A percentile compares a stretch with the other conserved stretches of the same genome.
These are phyloP conservation scores for Andalucia godoyi DNA, from an alignment of 78 protist genomes.

Conservation along the genomic window DNA sequence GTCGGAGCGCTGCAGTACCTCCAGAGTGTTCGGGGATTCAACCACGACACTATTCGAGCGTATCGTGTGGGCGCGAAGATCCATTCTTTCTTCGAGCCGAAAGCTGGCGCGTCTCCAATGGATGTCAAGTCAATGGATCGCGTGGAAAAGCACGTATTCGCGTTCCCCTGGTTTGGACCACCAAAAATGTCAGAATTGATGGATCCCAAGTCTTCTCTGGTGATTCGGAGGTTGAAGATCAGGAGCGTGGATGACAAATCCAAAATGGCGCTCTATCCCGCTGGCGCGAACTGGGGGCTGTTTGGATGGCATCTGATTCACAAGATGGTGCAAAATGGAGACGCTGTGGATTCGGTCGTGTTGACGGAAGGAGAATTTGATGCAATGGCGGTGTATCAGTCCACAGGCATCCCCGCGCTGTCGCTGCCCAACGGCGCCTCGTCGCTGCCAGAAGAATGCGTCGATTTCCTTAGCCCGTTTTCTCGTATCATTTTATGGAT, in stretches of 20 bases:
- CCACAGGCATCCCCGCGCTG: constrained; percentile 48
- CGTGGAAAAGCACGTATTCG: not conserved
- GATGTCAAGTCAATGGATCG: not conserved
- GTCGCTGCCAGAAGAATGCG: constrained; percentile 28
- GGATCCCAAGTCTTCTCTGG: too few relatives aligned
- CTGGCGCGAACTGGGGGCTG: constrained; percentile 48
- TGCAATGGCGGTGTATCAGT: constrained; percentile 66
- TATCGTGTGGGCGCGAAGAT: too few relatives aligned
- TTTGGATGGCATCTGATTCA: constrained; percentile 70
- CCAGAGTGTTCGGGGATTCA: too few relatives aligned
- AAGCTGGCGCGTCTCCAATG: too few relatives aligned
- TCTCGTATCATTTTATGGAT: constrained; percentile 53
- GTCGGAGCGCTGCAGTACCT: too few relatives aligned
- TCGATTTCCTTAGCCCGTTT: constrained; percentile 45
- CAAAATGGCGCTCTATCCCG: constrained; percentile 34
- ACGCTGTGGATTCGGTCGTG: too few relatives aligned
- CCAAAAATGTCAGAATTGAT: constrained; percentile 10
- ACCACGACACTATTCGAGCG: too few relatives aligned
- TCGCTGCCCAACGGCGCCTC: constrained; percentile 59
- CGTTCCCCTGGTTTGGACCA: not conserved
- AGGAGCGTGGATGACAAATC: constrained; percentile 26
- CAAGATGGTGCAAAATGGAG: too few relatives aligned
- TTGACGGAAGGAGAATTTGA: constrained; percentile 65
- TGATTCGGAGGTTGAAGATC: too few relatives aligned
- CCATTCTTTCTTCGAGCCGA: too few relatives aligned